These are phyloP conservation scores for Brassica nigra DNA, from an alignment of 345 rosid genomes.

Conservation along the genomic window DNA sequence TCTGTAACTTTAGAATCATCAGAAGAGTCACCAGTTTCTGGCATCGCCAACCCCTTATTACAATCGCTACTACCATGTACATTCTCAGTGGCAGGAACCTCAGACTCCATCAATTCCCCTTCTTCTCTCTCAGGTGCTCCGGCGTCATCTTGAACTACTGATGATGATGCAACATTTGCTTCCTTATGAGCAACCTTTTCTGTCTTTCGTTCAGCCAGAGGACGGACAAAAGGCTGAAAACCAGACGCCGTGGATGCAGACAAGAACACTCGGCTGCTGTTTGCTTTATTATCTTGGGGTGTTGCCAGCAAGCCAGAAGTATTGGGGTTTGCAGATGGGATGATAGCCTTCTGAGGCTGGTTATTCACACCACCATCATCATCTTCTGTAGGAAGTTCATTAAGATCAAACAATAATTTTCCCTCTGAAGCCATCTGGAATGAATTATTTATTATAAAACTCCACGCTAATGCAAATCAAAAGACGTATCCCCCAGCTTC, in stretches of 20 bases:
- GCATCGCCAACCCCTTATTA: conserved; percentile 29
- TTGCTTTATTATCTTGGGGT: conserved; percentile 54
- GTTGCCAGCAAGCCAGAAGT: conserved; percentile 53
- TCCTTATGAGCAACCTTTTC: conserved; percentile 6
- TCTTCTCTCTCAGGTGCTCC: conserved; percentile 79
- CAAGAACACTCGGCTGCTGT: conserved; percentile 65
- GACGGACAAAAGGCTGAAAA: conserved; percentile 89
- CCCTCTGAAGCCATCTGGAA: conserved; percentile 91
- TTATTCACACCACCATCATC: conserved; percentile 38
- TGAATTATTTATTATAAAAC: conserved; percentile 79
- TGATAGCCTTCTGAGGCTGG: conserved; percentile 61
- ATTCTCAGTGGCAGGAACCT: conserved; percentile 42
- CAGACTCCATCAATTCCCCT: conserved; percentile 93
- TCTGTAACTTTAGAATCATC: conserved; percentile 43
- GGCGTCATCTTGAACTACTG: conserved; percentile 40
- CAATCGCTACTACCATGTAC: conserved; percentile 8
- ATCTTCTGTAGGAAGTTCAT: conserved; percentile 80
- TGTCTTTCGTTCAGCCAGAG: conserved; percentile 44
- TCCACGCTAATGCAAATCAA: conserved; percentile 27
- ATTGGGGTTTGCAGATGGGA: conserved; percentile 50
- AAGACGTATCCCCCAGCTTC: conserved; percentile 27
- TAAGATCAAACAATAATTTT: conserved; percentile 91
- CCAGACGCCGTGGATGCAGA: conserved; percentile 80
- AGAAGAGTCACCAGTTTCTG: conserved; percentile 40
- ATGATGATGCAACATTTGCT: conserved; percentile 41